These are phyloP conservation scores for Corylus avellana DNA, from an alignment of 306 rosid species.

Conservation along the genomic window DNA sequence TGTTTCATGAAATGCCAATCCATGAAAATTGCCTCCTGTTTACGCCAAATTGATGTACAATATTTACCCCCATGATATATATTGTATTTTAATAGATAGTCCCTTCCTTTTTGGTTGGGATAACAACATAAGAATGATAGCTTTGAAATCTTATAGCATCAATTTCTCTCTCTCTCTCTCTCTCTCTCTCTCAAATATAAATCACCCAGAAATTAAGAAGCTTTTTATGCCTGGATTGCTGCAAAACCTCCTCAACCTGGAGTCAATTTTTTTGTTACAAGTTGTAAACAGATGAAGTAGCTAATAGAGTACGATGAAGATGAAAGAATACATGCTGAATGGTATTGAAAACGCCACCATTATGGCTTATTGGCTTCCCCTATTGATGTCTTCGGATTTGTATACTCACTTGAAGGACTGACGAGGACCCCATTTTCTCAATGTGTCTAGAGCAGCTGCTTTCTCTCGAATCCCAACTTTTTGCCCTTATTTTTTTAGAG, in stretches of 20 bases:
- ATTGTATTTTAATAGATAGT: conserved; percentile 35
- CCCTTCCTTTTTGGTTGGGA: not conserved
- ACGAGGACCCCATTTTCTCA: too few relatives aligned
- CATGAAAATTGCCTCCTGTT: conserved; percentile 48
- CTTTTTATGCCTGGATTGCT: not conserved
- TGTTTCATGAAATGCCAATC: conserved; percentile 36
- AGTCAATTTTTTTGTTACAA: not conserved
- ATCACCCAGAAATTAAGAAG: not conserved
- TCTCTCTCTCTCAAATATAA: too few relatives aligned
- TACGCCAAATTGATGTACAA: conserved; percentile 34
- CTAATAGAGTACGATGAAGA: too few relatives aligned
- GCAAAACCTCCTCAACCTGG: not conserved
- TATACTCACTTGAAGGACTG: too few relatives aligned
- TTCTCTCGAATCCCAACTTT: too few relatives aligned
- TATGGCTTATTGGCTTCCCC: too few relatives aligned
- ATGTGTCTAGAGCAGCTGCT: too few relatives aligned
- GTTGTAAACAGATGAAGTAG: too few relatives aligned
- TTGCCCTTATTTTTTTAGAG: too few relatives aligned
- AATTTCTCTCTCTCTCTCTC: not conserved
- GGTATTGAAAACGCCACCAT: not conserved
- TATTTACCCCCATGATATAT: conserved; percentile 43
- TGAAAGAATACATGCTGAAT: too few relatives aligned
- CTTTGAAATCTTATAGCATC: conserved; percentile 12
- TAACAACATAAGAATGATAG: not conserved
- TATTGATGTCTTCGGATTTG: not conserved